These are phyloP conservation scores for Moesziomyces sp. DNA, from an alignment of 1,284 basidiomycete genomes.

Conservation along the genomic window DNA sequence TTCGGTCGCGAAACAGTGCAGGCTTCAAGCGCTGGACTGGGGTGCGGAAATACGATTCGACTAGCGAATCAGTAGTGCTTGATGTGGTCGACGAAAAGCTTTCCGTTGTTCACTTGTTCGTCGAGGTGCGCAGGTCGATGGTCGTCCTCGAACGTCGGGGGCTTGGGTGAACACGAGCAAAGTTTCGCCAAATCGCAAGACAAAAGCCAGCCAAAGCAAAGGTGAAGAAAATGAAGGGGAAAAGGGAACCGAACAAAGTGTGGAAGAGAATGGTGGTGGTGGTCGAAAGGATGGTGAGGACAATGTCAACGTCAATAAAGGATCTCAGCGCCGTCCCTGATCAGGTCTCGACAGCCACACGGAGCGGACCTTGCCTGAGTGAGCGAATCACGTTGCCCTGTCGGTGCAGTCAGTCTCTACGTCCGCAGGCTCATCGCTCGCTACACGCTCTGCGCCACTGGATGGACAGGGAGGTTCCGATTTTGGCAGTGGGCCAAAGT, in stretches of 20 bases:
- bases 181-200: neutral
- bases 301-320: neutral
- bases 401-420: neutral
- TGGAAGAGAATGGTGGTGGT: conserved; percentile 17
- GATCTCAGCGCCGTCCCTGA: neutral
- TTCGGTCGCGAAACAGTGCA: neutral
- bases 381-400: too few species aligned
- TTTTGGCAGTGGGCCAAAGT: conserved; percentile 8
- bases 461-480: neutral
- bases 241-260: neutral
- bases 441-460: neutral
- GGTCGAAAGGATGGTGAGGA: conserved; percentile 19
- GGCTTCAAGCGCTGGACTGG: neutral
- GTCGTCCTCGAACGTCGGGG: neutral
- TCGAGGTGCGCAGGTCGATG: neutral
- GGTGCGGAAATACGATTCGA: neutral
- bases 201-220: conserved; percentile 8
- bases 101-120: too few species aligned
- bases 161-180: neutral
- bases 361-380: neutral
- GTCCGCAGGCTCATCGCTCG: neutral
- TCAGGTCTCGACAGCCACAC: neutral
- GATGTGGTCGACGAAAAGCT: neutral
- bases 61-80: neutral
- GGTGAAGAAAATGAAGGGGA: conserved; percentile 2